These are phyloP conservation scores for Mycogone perniciosa DNA, from an alignment of 2,329 filamentous ascomycete species.

Conservation along the genomic window DNA sequence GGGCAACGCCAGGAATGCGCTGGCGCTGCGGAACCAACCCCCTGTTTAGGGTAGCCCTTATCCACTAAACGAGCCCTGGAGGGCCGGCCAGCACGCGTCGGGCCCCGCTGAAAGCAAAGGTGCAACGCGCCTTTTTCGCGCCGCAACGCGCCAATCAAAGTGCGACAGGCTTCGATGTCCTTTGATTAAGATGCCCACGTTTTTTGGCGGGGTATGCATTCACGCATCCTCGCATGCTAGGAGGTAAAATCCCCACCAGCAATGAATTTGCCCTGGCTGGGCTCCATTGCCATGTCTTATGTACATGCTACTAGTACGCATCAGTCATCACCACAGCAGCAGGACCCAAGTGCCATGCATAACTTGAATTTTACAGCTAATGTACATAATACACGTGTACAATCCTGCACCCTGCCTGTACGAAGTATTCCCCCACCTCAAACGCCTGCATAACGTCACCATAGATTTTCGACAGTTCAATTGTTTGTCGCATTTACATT, in stretches of 20 bases:
- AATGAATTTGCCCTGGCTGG: too few species aligned
- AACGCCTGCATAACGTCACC: constrained; percentile 7
- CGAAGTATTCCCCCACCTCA: constrained; percentile 1
- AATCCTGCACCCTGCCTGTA: not conserved
- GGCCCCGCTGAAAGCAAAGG: constrained; percentile 2
- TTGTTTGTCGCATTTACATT: not conserved
- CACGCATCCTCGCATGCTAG: not conserved
- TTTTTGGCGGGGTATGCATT: constrained; percentile 1
- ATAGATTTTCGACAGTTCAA: not conserved
- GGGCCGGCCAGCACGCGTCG: constrained; percentile 7
- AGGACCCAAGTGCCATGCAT: not conserved
- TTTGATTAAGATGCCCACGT: not conserved
- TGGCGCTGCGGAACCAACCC: constrained; percentile 17
- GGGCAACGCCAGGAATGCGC: constrained; percentile 15
- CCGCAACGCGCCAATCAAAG: constrained; percentile 20
- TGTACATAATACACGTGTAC: not conserved
- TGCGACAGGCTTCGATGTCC: not conserved
- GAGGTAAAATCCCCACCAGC: too few species aligned
- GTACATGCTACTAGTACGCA: not conserved
- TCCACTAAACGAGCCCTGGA: not conserved
- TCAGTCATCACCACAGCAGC: not conserved
- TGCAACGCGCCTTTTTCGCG: constrained; percentile 27
- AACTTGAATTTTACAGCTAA: not conserved
- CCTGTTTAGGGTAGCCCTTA: constrained; percentile 7
- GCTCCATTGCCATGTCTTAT: not conserved